phyloP scores from a whole-genome alignment of 108 stramenopile species.

The Nannochloropsis gaditana region DNA sequence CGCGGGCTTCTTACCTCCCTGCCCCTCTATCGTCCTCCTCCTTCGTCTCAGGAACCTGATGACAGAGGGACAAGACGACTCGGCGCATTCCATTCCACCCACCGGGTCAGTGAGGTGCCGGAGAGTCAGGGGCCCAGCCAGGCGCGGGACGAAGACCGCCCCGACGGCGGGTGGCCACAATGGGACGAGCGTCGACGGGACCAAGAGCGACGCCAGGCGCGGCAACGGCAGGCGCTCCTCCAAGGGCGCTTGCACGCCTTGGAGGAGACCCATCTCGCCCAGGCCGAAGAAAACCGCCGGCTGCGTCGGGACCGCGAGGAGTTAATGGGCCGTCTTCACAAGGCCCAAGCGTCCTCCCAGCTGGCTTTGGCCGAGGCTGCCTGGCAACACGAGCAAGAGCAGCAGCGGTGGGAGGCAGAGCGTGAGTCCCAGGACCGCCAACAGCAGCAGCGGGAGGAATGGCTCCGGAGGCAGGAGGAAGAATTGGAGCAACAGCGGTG shows the following conservation, averaged over 20 bases:
- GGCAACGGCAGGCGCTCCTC: not conserved
- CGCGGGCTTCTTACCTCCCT: not conserved
- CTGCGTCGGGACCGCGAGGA: not conserved
- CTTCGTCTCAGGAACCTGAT: not conserved
- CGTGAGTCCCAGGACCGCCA: not conserved
- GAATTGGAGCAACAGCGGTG: not conserved
- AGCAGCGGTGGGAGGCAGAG: not conserved
- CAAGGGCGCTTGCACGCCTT: not conserved
- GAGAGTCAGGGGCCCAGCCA: not conserved
- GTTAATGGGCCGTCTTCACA: not conserved
- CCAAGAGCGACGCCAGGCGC: not conserved
- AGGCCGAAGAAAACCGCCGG: not conserved
- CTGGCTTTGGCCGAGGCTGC: too few relatives aligned
- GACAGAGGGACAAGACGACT: not conserved
- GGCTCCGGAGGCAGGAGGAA: not conserved
- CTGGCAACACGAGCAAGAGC: not conserved
- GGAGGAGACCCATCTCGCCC: not conserved
- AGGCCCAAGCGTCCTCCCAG: too few relatives aligned
- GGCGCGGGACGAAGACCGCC: not conserved
- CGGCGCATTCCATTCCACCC: not conserved
- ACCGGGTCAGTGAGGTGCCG: not conserved
- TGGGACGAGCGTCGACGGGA: not conserved
- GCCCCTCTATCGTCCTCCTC: not conserved
- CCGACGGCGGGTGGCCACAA: not conserved
- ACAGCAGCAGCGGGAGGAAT: not conserved